phyloP scores from a whole-genome alignment of 257 asterid species.

The Solanum sitiens region DNA sequence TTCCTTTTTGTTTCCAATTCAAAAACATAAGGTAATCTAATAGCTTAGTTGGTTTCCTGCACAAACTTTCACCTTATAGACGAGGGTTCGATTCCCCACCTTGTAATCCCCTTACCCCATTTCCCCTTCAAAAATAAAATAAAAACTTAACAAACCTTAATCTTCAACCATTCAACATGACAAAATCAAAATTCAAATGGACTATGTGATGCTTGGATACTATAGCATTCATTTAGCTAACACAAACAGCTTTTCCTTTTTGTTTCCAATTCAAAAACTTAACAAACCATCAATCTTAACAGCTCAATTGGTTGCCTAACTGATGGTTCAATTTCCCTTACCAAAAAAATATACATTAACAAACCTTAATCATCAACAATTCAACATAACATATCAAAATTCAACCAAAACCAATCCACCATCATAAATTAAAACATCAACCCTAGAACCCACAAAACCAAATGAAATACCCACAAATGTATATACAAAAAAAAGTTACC shows the following conservation, averaged over 20 bases:
- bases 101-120: not conserved
- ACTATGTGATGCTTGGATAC: not conserved
- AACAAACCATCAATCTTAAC: not conserved
- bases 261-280: not conserved
- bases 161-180: not conserved
- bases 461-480: not conserved
- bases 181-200: not conserved
- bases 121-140: not conserved
- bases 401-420: not conserved
- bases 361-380: not conserved
- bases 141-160: not conserved
- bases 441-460: not conserved
- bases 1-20: not conserved
- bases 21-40: not conserved
- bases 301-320: not conserved
- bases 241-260: not conserved
- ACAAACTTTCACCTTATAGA: not conserved
- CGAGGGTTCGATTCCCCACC: not conserved
- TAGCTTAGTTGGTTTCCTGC: not conserved
- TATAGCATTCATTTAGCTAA: not conserved
- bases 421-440: not conserved
- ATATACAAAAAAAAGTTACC: constrained; percentile 25
- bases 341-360: not conserved
- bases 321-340: not conserved
- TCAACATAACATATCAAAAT: not conserved